Evolutionary conservation across 768 basidiomycete species (phyloP).

Genomic region (Collybia sordida): DNA sequence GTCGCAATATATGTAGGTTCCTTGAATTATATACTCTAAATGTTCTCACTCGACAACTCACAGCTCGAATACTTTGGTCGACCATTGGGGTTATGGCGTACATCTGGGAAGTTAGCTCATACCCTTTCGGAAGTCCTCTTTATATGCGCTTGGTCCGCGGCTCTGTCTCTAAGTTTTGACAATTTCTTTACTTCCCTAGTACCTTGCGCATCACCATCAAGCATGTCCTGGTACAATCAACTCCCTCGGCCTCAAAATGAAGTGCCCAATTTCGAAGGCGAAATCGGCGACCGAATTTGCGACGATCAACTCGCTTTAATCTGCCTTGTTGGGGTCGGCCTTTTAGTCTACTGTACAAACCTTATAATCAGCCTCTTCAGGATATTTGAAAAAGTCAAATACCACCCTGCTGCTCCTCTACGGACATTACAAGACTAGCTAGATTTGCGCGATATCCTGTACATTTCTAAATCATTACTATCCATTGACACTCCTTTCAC

Average conservation of each 20-base stretch:
- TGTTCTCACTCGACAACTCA: conserved; percentile 3
- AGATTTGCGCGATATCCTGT: not conserved
- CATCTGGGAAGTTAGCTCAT: conserved; percentile 82
- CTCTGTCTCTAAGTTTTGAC: conserved; percentile 85
- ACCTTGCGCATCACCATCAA: conserved; percentile 63
- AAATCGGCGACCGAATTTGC: conserved; percentile 62
- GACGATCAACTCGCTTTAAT: conserved; percentile 76
- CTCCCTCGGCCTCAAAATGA: conserved; percentile 52
- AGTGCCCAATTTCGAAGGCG: conserved; percentile 41
- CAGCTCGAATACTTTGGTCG: conserved; percentile 93
- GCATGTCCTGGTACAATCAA: conserved; percentile 73
- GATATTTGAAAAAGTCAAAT: conserved; percentile 89
- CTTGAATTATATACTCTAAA: not conserved
- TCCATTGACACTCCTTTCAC: conserved; percentile 2
- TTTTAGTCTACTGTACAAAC: conserved; percentile 81
- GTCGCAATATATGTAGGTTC: conserved; percentile 76
- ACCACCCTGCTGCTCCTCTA: conserved; percentile 42
- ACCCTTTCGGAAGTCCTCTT: conserved; percentile 87
- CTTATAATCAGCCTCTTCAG: conserved; percentile 83
- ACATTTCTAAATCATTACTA: not conserved
- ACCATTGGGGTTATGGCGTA: conserved; percentile 89
- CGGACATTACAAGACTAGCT: conserved; percentile 4
- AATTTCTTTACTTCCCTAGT: conserved; percentile 88
- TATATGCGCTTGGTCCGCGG: conserved; percentile 93
- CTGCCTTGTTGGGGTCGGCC: conserved; percentile 72